These are phyloP conservation scores for Mollisia scopiformis DNA, from an alignment of 2,329 filamentous ascomycete species.

Conservation along the genomic window DNA sequence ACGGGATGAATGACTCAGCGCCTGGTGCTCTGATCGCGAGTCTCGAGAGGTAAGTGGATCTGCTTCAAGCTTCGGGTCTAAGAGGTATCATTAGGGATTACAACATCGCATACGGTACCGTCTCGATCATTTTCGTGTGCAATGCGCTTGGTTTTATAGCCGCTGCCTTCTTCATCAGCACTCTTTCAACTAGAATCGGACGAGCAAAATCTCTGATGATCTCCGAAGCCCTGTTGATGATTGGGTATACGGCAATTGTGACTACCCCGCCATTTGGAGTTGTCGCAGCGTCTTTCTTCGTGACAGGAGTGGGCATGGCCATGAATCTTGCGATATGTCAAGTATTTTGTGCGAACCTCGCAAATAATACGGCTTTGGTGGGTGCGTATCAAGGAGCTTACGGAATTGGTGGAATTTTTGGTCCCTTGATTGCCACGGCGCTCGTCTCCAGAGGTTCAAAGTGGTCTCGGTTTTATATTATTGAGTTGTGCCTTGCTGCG, in stretches of 20 bases:
- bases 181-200: constrained; percentile 62
- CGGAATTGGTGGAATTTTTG: constrained; percentile 64
- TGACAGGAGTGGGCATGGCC: constrained; percentile 61
- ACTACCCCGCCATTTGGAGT: constrained; percentile 69
- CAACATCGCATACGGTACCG: constrained; percentile 71
- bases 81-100: constrained; percentile 53
- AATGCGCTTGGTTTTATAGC: constrained; percentile 78
- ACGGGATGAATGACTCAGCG: constrained; percentile 74
- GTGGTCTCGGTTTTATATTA: constrained; percentile 74
- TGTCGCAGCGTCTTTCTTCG: constrained; percentile 67
- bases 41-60: constrained; percentile 62
- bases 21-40: constrained; percentile 80
- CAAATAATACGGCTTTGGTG: constrained; percentile 53
- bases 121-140: constrained; percentile 79
- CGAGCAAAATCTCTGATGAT: constrained; percentile 64
- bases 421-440: constrained; percentile 70
- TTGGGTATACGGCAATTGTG: constrained; percentile 66
- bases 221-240: constrained; percentile 55
- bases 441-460: constrained; percentile 64
- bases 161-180: constrained; percentile 67
- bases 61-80: not conserved
- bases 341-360: constrained; percentile 57
- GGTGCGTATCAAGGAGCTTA: constrained; percentile 69
- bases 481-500: constrained; percentile 61
- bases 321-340: constrained; percentile 59